A percentile compares a stretch with the other conserved stretches of the same genome.
Conservation (phyloP, 2,329 filamentous ascomycete species). For the Penicillium sp. region DNA sequence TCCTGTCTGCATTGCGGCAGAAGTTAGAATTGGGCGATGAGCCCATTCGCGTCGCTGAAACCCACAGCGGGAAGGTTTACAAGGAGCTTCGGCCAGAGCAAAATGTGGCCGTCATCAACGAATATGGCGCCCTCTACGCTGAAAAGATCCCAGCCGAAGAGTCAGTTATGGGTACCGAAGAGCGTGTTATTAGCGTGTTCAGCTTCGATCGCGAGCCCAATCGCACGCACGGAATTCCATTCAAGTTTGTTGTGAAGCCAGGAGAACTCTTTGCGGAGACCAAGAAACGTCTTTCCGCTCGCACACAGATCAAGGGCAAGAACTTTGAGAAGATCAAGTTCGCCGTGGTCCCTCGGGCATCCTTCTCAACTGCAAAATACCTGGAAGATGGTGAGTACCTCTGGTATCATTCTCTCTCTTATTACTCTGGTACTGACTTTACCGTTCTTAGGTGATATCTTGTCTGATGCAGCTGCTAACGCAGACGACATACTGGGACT, state of each 20-base stretch:
- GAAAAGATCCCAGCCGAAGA: conserved; percentile 75
- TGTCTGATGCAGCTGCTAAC: conserved; percentile 64
- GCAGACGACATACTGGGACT: conserved; percentile 70
- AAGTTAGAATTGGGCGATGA: conserved; percentile 78
- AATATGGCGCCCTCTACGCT: conserved; percentile 77
- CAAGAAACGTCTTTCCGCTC: conserved; percentile 87
- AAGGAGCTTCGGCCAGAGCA: conserved; percentile 69
- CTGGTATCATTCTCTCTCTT: neutral
- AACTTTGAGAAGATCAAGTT: conserved; percentile 99
- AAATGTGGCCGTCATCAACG: conserved; percentile 75
- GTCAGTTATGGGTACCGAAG: conserved; percentile 57
- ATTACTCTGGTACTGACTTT: conserved; percentile 1
- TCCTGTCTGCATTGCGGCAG: conserved; percentile 71
- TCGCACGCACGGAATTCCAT: conserved; percentile 82
- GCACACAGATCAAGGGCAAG: conserved; percentile 94
- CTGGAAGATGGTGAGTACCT: conserved; percentile 73
- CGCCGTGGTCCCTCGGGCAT: conserved; percentile 66
- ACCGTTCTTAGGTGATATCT: conserved; percentile 42
- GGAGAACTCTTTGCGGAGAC: conserved; percentile 86
- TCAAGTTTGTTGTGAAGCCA: conserved; percentile 80
- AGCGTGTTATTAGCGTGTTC: conserved; percentile 72
- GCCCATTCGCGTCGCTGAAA: conserved; percentile 73
- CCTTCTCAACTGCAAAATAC: conserved; percentile 75
- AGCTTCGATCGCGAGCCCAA: conserved; percentile 89
- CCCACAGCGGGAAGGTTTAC: conserved; percentile 76